These are phyloP conservation scores for Suillus fuscotomentosus DNA, from an alignment of 768 basidiomycete genomes.

Conservation along the genomic window DNA sequence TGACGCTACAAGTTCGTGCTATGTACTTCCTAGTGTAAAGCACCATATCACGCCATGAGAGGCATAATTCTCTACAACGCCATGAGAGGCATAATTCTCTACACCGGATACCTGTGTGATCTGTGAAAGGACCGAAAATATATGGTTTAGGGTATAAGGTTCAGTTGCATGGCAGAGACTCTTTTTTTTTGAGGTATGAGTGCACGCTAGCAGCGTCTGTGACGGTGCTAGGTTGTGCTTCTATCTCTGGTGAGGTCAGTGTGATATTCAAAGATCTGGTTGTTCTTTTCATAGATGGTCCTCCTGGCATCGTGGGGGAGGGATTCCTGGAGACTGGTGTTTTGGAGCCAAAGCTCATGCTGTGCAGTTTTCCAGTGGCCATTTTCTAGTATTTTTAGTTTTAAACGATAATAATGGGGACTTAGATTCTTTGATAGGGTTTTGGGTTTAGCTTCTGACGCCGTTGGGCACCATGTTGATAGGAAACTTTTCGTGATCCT, in stretches of 20 bases:
- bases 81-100: too few relatives aligned
- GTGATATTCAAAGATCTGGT: background rate
- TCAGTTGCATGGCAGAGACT: background rate
- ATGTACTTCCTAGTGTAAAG: too few relatives aligned
- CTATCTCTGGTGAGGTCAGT: background rate
- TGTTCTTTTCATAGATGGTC: background rate
- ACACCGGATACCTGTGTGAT: too few relatives aligned
- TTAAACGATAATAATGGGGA: too few relatives aligned
- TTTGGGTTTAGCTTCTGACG: background rate
- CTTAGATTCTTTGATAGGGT: too few relatives aligned
- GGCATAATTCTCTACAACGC: too few relatives aligned
- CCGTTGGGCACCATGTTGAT: background rate
- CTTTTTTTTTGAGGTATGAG: background rate
- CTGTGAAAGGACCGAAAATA: background rate
- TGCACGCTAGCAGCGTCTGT: background rate
- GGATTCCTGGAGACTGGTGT: background rate
- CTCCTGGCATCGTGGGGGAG: background rate
- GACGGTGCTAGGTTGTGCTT: background rate
- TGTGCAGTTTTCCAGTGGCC: background rate
- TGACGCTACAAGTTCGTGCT: too few relatives aligned
- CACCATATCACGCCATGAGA: too few relatives aligned
- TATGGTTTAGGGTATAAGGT: background rate
- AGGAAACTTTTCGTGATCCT: background rate
- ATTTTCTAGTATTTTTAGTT: background rate
- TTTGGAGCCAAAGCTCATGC: background rate